Evolutionary conservation across 441 rosid genomes (phyloP).

Genomic region (Eruca vesicaria): DNA sequence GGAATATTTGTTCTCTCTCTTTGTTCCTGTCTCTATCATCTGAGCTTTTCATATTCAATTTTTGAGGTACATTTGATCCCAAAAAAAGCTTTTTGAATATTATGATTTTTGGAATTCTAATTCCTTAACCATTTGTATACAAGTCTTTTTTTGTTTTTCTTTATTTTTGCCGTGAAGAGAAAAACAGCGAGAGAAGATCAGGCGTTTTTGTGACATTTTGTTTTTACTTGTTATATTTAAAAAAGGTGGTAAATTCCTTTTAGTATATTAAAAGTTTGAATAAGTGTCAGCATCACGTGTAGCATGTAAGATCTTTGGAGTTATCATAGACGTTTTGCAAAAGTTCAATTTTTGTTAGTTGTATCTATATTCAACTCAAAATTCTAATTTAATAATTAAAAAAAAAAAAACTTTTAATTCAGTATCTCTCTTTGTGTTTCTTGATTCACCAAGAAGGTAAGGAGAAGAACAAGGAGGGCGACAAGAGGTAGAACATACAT

Average conservation of each 20-base stretch:
- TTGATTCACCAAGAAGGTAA: neutral
- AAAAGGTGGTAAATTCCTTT: neutral
- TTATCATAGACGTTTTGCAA: constrained; percentile 15
- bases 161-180: neutral
- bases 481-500: neutral
- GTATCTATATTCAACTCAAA: neutral
- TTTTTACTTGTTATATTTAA: neutral
- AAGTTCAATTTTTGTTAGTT: neutral
- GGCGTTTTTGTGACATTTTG: neutral
- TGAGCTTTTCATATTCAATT: constrained; percentile 5
- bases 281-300: constrained; percentile 4
- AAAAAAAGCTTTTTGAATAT: neutral
- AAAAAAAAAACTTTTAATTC: neutral
- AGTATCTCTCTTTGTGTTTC: neutral
- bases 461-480: neutral
- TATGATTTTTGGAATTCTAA: neutral
- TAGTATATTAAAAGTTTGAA: neutral
- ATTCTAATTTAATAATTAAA: neutral
- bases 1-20: neutral
- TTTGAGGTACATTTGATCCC: constrained; percentile 4
- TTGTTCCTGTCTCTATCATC: neutral
- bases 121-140: neutral
- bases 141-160: neutral
- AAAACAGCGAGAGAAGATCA: neutral
- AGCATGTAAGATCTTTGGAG: neutral